A percentile compares a stretch with the other conserved stretches of the same genome.
phyloP scores from a whole-genome alignment of 2,329 filamentous ascomycete species.

The Stachybotrys echinatus region DNA sequence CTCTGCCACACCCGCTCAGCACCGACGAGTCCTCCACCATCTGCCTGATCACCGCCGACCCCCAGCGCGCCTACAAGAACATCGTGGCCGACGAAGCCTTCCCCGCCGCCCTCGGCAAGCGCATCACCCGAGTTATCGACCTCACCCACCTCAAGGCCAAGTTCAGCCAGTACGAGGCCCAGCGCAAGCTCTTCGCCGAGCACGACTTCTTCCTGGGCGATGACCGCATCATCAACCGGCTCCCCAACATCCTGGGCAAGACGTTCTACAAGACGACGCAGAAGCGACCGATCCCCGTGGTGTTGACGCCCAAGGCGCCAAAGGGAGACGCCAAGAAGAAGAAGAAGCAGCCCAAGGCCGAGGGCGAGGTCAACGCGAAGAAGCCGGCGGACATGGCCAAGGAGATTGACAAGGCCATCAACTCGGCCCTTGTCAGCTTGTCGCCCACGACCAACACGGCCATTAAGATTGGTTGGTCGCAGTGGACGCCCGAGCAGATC shows the following conservation, averaged over 20 bases:
- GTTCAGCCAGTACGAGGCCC: slow-evolving; percentile 83
- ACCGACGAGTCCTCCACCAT: slow-evolving; percentile 60
- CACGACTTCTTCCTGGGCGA: slow-evolving; percentile 95
- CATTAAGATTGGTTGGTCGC: slow-evolving; percentile 71
- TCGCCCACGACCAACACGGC: slow-evolving; percentile 74
- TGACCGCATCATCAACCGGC: slow-evolving; percentile 69
- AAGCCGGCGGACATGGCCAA: slow-evolving; percentile 63
- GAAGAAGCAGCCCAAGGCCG: slow-evolving; percentile 46
- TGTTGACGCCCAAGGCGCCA: slow-evolving; percentile 57
- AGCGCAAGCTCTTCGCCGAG: slow-evolving; percentile 75
- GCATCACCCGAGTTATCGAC: slow-evolving; percentile 74
- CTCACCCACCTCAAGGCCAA: slow-evolving; percentile 74
- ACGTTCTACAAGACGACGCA: slow-evolving; percentile 79
- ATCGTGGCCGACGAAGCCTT: slow-evolving; percentile 70
- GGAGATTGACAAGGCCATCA: slow-evolving; percentile 75
- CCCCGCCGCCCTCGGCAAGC: slow-evolving; percentile 59
- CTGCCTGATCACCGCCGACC: slow-evolving; percentile 79
- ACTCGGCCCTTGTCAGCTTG: slow-evolving; percentile 74
- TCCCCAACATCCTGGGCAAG: slow-evolving; percentile 81
- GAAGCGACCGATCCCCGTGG: slow-evolving; percentile 84
- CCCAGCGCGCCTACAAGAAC: slow-evolving; percentile 86
- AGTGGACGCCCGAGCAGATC: slow-evolving; percentile 69
- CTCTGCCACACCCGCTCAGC: slow-evolving; percentile 71
- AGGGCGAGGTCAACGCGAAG: slow-evolving; percentile 38
- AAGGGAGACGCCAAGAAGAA: slow-evolving; percentile 53